Evolutionary conservation across 495 filamentous ascomycete genomes (phyloP), one percentile per base, ranked within the genome.

Genomic region (Astrothelium macrocarpum): DNA sequence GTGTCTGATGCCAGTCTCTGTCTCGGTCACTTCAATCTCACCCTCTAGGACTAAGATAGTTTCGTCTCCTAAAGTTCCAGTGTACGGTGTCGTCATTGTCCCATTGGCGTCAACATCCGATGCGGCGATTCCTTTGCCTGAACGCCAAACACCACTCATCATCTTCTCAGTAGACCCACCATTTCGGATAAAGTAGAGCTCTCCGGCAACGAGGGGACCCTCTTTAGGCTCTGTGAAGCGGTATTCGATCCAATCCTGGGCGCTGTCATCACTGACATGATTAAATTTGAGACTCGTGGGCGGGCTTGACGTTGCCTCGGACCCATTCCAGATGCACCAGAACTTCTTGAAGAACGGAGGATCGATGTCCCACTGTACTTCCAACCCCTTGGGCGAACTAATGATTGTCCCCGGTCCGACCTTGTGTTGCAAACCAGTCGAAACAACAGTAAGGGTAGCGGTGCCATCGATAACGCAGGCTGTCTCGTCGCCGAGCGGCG

Each of bases 401-500:
- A 49, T 49, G 43, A 49, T 49, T 4, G 43, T 49, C 43, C 43
- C 43, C 18, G 43, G 43, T 20, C 43, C 43, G 43, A 49, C 43
- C 43, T 49, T 49, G 43, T 49, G n/a, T 18, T 49, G 43, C 11
- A 18, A 18, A 49, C 43, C 43, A 49, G 43, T 49, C 43, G 43
- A 49, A 18, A 49, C 43, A 20, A 49, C 43, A 20, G 43, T 49
- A 20, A 49, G 43, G 43, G 43, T 49, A 20, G 43, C 43, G 18
- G 43, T 49, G 43, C 43, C 43, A 49, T 49, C 43, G 43, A 49
- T 49, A 18, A 49, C 43, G 43, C 43, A 49, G 43, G 43, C 43
- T 20, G 43, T 49, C 43, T 49, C 43, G 43, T 49, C 43, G 43
- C 43, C 43, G n/a, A 49, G 43, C 18, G 43, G 43, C 3, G 43